phyloP scores from a whole-genome alignment of 129 eudicot genomes.

The Flaveria linearis region DNA sequence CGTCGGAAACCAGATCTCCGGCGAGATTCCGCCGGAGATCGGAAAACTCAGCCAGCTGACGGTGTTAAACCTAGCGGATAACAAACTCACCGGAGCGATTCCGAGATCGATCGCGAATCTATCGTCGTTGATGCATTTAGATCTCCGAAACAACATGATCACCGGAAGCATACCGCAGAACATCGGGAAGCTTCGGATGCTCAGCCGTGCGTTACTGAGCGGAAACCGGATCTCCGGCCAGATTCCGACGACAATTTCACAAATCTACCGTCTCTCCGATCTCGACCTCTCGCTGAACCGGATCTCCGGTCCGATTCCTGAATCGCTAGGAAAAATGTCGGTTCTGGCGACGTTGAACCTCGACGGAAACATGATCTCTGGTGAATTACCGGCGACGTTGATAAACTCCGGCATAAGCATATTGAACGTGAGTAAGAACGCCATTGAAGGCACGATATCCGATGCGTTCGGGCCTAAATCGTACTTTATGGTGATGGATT shows the following conservation, averaged over 20 bases:
- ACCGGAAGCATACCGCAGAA: constrained; percentile 54
- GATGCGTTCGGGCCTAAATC: constrained; percentile 75
- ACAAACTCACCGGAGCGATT: constrained; percentile 60
- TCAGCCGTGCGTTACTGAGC: constrained; percentile 73
- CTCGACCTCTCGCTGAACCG: constrained; percentile 73
- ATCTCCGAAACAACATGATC: constrained; percentile 65
- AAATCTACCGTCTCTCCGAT: constrained; percentile 73
- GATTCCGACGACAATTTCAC: constrained; percentile 51
- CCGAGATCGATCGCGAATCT: constrained; percentile 62
- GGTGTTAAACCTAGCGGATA: constrained; percentile 77
- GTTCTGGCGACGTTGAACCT: constrained; percentile 75
- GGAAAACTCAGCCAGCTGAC: constrained; percentile 64
- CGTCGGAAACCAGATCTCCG: constrained; percentile 73
- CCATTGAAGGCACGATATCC: constrained; percentile 64
- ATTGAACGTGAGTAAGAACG: constrained; percentile 65
- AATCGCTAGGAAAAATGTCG: constrained; percentile 66
- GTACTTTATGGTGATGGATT: constrained; percentile 77
- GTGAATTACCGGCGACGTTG: constrained; percentile 57
- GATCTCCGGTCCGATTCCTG: constrained; percentile 72
- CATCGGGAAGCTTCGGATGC: constrained; percentile 70
- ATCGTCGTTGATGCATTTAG: constrained; percentile 72
- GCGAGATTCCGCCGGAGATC: constrained; percentile 61
- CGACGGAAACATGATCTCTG: constrained; percentile 71
- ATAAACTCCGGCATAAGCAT: constrained; percentile 58
- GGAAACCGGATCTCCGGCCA: constrained; percentile 51